A percentile compares a stretch with the other conserved stretches of the same genome.
Conservation (phyloP, 306 rosid genomes). For the Vigna hirtella region DNA sequence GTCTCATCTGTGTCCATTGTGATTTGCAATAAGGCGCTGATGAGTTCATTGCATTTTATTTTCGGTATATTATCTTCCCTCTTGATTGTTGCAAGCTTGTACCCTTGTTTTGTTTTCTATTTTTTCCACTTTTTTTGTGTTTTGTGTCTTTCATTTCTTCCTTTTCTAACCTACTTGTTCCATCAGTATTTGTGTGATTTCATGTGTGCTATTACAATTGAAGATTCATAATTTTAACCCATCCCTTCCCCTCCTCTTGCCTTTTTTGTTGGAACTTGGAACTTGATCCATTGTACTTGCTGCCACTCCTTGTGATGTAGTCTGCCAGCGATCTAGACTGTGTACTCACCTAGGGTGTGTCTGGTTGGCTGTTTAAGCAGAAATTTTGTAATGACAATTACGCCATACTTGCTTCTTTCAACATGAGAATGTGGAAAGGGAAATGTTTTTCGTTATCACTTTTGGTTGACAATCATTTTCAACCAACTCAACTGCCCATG, state of each 20-base stretch:
- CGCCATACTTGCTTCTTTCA: conserved; percentile 40
- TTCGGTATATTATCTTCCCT: conserved; percentile 58
- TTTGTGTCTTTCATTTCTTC: not conserved
- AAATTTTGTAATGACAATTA: conserved; percentile 29
- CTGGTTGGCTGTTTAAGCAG: conserved; percentile 13
- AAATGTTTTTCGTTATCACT: conserved; percentile 34
- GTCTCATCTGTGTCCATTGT: conserved; percentile 91
- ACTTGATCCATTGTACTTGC: conserved; percentile 29
- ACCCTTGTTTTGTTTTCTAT: not conserved
- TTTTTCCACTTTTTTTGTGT: not conserved
- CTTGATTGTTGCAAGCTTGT: conserved; percentile 24
- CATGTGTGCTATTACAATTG: conserved; percentile 34
- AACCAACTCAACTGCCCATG: conserved; percentile 22
- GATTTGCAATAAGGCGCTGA: conserved; percentile 85
- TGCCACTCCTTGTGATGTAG: conserved; percentile 22
- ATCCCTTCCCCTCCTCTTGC: not conserved
- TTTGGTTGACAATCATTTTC: conserved; percentile 46
- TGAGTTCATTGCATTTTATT: conserved; percentile 79
- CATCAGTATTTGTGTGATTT: conserved; percentile 27
- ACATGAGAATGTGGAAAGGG: conserved; percentile 37
- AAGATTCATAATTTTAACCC: conserved; percentile 9
- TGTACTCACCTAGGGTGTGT: conserved; percentile 30
- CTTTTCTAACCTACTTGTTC: conserved; percentile 8
- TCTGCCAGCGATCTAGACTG: conserved; percentile 20
- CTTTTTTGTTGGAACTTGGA: conserved; percentile 14